Evolutionary conservation across 352 stramenopile species (phyloP).

Genomic region (Phytophthora capsici): DNA sequence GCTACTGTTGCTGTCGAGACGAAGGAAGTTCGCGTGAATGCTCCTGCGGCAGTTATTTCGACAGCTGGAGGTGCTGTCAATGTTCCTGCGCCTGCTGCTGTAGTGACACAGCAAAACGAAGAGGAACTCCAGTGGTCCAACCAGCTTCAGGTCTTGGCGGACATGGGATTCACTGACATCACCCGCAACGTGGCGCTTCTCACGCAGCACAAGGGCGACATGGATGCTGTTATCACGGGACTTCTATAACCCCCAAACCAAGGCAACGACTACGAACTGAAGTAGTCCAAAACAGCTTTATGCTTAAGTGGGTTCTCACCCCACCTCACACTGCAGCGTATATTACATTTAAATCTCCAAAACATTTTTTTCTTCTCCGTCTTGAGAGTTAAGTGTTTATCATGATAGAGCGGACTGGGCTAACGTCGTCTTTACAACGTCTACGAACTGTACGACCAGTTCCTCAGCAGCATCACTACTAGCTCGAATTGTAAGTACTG

Average conservation of each 20-base stretch:
- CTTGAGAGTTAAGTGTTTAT: not conserved
- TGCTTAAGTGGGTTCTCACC: conserved; percentile 15
- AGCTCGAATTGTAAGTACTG: conserved; percentile 52
- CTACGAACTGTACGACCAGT: conserved; percentile 53
- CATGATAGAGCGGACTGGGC: conserved; percentile 8
- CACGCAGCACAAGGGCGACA: conserved; percentile 61
- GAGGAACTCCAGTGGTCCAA: conserved; percentile 55
- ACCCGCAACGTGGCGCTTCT: conserved; percentile 64
- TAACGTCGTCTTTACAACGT: conserved; percentile 38
- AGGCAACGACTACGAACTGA: conserved; percentile 11
- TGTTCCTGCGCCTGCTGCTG: conserved; percentile 38
- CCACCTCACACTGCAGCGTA: conserved; percentile 22
- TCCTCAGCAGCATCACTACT: conserved; percentile 54
- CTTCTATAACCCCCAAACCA: conserved; percentile 24
- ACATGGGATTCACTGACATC: conserved; percentile 80
- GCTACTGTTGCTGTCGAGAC: conserved; percentile 17
- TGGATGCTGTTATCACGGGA: conserved; percentile 69
- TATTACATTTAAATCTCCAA: conserved; percentile 41
- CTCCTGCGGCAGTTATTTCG: conserved; percentile 37
- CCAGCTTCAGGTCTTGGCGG: conserved; percentile 52
- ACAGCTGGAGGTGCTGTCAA: conserved; percentile 27
- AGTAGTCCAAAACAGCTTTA: conserved; percentile 8
- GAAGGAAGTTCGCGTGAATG: conserved; percentile 45
- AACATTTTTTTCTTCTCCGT: conserved; percentile 1
- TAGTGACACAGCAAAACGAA: conserved; percentile 39